A percentile compares a stretch with the other conserved stretches of the same genome.
These are phyloP conservation scores for Alnus glutinosa DNA, from an alignment of 306 rosid species.

Conservation along the genomic window DNA sequence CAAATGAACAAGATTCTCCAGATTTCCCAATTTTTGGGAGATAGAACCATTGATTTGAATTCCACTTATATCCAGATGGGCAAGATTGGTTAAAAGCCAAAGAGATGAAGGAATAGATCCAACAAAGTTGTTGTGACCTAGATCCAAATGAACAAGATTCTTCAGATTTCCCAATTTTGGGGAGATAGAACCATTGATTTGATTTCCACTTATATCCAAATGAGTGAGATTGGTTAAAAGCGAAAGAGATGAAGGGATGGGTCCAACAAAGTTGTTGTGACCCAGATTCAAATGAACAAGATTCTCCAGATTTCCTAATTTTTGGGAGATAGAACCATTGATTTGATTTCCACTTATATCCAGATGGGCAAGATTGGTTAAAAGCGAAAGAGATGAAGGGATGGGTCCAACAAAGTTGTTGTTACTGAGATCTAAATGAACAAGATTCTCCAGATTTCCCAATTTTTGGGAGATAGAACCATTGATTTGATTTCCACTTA, in stretches of 20 bases:
- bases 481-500: not conserved
- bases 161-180: not conserved
- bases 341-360: not conserved
- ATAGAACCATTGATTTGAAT: slow-evolving; percentile 4
- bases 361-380: not conserved
- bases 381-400: not conserved
- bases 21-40: not conserved
- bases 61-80: rapidly evolving
- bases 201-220: not conserved
- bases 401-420: not conserved
- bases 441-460: not conserved
- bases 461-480: not conserved
- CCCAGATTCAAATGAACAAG: not conserved
- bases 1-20: not conserved
- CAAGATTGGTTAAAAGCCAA: not conserved
- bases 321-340: not conserved
- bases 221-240: not conserved
- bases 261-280: not conserved
- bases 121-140: not conserved
- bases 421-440: not conserved
- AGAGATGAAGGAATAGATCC: not conserved
- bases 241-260: not conserved
- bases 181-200: not conserved
- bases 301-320: not conserved
- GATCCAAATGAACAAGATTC: not conserved